Evolutionary conservation across 1,139 yeast species (phyloP).

Genomic region (Blastobotrys petasosporus): DNA sequence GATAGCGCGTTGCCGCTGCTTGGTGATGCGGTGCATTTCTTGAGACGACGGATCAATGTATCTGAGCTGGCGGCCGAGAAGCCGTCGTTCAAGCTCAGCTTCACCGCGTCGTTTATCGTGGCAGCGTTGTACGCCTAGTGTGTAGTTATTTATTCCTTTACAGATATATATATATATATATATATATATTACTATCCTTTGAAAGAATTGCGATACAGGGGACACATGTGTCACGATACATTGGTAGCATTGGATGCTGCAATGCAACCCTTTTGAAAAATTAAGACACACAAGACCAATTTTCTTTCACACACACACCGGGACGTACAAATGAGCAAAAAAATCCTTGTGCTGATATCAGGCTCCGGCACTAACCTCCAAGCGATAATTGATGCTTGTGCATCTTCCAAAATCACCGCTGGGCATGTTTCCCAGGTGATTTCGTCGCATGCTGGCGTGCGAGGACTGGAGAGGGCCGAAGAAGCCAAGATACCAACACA

Average conservation of each 20-base stretch:
- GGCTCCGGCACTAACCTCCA: slow-evolving; percentile 94
- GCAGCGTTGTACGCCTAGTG: slow-evolving; percentile 52
- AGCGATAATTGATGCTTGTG: slow-evolving; percentile 77
- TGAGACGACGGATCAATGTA: slow-evolving; percentile 44
- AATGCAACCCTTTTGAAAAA: no score
- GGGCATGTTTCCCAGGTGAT: slow-evolving; percentile 69
- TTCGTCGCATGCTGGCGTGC: slow-evolving; percentile 78
- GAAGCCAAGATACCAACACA: slow-evolving; percentile 61
- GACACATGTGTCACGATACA: no score
- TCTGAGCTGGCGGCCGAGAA: slow-evolving; percentile 52
- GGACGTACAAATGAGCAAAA: slow-evolving; percentile 14
- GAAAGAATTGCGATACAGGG: no score
- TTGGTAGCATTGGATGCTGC: no score
- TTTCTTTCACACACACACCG: no score
- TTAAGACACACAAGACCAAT: no score
- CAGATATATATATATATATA: neutral
- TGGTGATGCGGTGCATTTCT: slow-evolving; percentile 42
- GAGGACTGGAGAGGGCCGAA: slow-evolving; percentile 73
- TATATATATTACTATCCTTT: no score
- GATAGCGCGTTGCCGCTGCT: slow-evolving; percentile 38
- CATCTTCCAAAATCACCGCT: slow-evolving; percentile 38
- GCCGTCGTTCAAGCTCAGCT: slow-evolving; percentile 60
- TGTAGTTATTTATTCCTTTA: neutral
- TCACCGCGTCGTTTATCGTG: slow-evolving; percentile 51
- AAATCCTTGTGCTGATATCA: slow-evolving; percentile 74